Base-by-base conservation (phyloP, 2,329 filamentous ascomycete genomes). In the Sporothrix luriei region DNA sequence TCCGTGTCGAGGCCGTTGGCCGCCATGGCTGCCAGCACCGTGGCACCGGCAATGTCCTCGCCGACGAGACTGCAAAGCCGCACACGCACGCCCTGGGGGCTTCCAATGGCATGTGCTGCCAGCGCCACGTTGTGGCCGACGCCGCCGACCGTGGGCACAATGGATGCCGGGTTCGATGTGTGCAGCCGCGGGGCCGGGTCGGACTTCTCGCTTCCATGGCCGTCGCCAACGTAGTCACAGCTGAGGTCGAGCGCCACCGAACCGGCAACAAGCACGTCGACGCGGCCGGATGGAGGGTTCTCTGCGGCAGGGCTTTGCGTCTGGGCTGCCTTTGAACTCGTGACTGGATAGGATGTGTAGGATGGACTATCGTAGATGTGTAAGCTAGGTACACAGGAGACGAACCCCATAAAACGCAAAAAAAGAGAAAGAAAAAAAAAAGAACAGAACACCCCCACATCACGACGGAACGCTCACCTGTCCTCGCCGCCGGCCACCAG, bases 81-180 rank as follows among this genome's bases (percentile, higher is more conserved):
- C 9, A 95, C 91, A 11, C 61, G 61, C 26, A 65, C 43, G 29
- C 61, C 16, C 84, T 87, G 52, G 80, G 87, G 88, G 71, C 91
- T 85, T 16, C 61, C 61, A 21, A 84, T 84, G 43, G 89, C 85
- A 74, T 93, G 91, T 0, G 92, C 90, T 57, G 94, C 94, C 62
- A 93, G 85, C 19, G 95, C 93, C 57, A 98, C 92, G 76, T 98
- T 98, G 76, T 93, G 90, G 7, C 92, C 95, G 9, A 98, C 95
- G 7, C 95, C 95, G 14, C 95, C 95, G 9, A 97, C 86, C 0
- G 91, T 92, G 76, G 97, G 93, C 48, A 82, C 88, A 73, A 97
- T 96, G 16, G 83, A 82, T 9, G 93, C 88, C 64, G 92, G 92
- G 76, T 98, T 98, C 0, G 94, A 98, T 0, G 93, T 97, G 71